A percentile compares a stretch with the other conserved stretches of the same genome.
Evolutionary conservation across 768 basidiomycete genomes (phyloP).

Genomic region (Sutorius australiensis): DNA sequence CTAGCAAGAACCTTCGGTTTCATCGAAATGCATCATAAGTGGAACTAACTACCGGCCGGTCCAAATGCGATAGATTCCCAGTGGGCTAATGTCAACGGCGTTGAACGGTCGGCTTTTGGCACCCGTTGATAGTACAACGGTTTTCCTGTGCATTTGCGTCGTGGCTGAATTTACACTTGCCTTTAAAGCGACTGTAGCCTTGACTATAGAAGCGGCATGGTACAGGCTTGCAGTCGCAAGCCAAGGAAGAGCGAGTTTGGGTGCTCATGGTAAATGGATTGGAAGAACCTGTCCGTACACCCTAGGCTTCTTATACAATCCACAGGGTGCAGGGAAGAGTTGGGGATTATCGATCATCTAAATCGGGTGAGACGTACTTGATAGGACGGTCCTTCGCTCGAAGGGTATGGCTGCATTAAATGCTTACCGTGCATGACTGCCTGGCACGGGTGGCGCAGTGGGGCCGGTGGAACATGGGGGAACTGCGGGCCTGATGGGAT

Average conservation of each 20-base stretch:
- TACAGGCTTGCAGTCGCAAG: slow-evolving; percentile 1
- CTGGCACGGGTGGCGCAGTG: too few species aligned
- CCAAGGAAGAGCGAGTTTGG: neutral
- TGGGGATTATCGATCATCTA: too few species aligned
- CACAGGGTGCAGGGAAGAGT: too few species aligned
- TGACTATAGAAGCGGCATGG: slow-evolving; percentile 22
- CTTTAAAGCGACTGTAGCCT: slow-evolving; percentile 29
- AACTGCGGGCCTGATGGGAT: too few species aligned
- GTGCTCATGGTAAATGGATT: slow-evolving; percentile 9
- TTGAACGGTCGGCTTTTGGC: neutral
- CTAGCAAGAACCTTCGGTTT: neutral
- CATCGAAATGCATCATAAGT: neutral
- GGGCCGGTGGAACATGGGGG: too few species aligned
- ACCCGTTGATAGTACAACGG: neutral
- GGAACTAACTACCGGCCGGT: neutral
- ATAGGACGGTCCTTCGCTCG: too few species aligned
- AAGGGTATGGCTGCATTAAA: too few species aligned
- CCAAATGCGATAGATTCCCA: neutral
- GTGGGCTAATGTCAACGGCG: neutral
- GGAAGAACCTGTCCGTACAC: neutral
- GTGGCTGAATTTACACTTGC: slow-evolving; percentile 26
- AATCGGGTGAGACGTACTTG: too few species aligned
- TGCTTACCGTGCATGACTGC: too few species aligned
- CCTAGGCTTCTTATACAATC: neutral
- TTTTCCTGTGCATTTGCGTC: neutral